Percentiles rank a stretch among this genome's conserved stretches.
These are phyloP conservation scores for Casuarina equisetifolia DNA, from an alignment of 306 rosid genomes.

Conservation along the genomic window DNA sequence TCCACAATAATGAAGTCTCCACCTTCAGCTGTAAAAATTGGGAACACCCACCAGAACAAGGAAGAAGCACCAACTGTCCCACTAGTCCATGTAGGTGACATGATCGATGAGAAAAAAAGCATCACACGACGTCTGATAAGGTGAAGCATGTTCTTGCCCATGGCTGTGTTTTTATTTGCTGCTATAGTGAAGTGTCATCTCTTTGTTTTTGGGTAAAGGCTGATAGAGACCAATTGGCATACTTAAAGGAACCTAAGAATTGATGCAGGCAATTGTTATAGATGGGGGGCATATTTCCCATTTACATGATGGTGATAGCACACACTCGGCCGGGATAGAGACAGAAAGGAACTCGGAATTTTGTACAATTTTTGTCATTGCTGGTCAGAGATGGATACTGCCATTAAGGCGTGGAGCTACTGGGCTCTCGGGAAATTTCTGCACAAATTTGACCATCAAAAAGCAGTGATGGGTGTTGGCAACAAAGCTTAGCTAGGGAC, in stretches of 20 bases:
- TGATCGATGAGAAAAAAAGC: slow-evolving; percentile 33
- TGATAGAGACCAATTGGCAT: background rate
- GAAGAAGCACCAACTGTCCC: slow-evolving; percentile 25
- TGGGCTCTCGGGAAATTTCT: background rate
- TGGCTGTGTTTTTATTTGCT: slow-evolving; percentile 23
- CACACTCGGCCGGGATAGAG: background rate
- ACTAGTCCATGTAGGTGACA: slow-evolving; percentile 33
- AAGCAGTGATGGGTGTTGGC: background rate
- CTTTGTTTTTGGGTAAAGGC: background rate
- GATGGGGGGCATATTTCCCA: background rate
- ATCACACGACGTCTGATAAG: slow-evolving; percentile 29
- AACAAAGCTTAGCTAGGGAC: background rate
- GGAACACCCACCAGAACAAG: background rate
- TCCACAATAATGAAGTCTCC: no score
- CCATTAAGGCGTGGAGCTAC: background rate
- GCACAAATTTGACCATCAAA: background rate
- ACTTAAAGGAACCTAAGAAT: background rate
- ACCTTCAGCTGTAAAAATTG: no score
- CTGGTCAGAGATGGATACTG: background rate
- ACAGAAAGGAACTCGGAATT: background rate
- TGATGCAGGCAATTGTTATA: background rate
- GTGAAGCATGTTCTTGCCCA: slow-evolving; percentile 16
- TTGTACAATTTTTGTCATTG: background rate
- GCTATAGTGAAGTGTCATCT: slow-evolving; percentile 32
- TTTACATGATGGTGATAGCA: background rate